A percentile compares a stretch with the other conserved stretches of the same genome.
Evolutionary conservation across 2,329 filamentous ascomycete species (phyloP).

Genomic region (Coniochaeta sp.): DNA sequence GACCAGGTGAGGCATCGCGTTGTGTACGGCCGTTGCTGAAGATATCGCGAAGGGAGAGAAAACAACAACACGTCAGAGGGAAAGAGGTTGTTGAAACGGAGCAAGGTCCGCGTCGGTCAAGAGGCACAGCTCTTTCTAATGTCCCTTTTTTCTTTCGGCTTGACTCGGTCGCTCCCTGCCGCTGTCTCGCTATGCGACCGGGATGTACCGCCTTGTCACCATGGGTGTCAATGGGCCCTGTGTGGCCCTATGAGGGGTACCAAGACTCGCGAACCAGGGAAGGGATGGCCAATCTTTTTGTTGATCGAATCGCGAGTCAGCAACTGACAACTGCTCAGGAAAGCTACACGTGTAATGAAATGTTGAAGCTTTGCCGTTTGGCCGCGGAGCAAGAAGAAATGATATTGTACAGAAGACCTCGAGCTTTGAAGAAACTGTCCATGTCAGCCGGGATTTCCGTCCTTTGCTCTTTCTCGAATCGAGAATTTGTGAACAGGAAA

Average conservation of each 20-base stretch:
- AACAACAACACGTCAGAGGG: too few species aligned
- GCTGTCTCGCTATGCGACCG: background rate
- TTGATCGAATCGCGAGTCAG: too few species aligned
- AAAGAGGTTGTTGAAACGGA: background rate
- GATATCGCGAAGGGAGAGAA: background rate
- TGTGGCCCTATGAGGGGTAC: background rate
- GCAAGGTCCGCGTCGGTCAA: background rate
- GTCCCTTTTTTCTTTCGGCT: background rate
- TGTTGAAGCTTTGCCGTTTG: too few species aligned
- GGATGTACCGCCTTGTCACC: background rate
- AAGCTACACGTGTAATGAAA: too few species aligned
- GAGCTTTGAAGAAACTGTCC: too few species aligned
- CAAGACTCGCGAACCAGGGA: background rate
- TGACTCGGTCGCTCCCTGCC: background rate
- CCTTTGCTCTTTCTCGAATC: too few species aligned
- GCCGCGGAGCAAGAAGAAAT: too few species aligned
- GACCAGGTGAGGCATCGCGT: background rate
- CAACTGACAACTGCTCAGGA: background rate
- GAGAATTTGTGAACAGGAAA: too few species aligned
- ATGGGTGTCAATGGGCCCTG: too few species aligned
- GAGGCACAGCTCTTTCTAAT: too few species aligned
- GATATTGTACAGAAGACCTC: too few species aligned
- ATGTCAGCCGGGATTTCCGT: too few species aligned
- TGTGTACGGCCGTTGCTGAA: background rate
- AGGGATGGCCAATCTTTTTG: background rate